Conservation (phyloP, 2,329 filamentous ascomycete species). For the Exserohilum turcica region DNA sequence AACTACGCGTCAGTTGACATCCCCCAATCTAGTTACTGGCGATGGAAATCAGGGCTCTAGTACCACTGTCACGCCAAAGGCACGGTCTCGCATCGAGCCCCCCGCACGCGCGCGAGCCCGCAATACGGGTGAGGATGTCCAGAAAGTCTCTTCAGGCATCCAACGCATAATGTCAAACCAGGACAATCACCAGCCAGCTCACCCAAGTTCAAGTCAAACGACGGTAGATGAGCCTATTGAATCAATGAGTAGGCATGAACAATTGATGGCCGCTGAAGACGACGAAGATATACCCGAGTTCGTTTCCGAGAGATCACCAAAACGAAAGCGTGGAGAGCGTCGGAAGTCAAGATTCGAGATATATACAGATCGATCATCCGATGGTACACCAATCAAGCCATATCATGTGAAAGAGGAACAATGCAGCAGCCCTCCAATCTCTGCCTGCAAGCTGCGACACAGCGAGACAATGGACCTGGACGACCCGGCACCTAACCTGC, state of each 20-base stretch:
- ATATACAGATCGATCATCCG: constrained; percentile 28
- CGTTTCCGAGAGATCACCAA: constrained; percentile 51
- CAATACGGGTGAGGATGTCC: not conserved
- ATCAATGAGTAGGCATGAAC: constrained; percentile 13
- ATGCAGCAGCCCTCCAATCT: constrained; percentile 38
- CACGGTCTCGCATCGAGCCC: not conserved
- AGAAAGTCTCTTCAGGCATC: not conserved
- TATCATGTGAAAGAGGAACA: constrained; percentile 50
- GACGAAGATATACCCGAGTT: constrained; percentile 51
- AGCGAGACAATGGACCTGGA: constrained; percentile 55
- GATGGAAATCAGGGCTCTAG: not conserved
- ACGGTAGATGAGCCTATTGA: constrained; percentile 46
- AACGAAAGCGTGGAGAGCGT: constrained; percentile 46
- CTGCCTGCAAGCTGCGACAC: constrained; percentile 27
- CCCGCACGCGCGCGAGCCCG: not conserved
- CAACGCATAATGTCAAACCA: not conserved
- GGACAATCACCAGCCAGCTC: constrained; percentile 11
- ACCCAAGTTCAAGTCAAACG: constrained; percentile 52
- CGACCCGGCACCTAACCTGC: constrained; percentile 35
- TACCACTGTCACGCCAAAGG: constrained; percentile 15
- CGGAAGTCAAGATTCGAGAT: constrained; percentile 22
- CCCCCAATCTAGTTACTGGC: not conserved
- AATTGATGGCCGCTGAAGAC: constrained; percentile 16
- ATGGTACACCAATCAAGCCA: constrained; percentile 39
- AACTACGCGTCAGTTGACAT: not conserved